These are phyloP conservation scores for Endocarpon pusillum DNA, from an alignment of 495 filamentous ascomycete species.

Conservation along the genomic window DNA sequence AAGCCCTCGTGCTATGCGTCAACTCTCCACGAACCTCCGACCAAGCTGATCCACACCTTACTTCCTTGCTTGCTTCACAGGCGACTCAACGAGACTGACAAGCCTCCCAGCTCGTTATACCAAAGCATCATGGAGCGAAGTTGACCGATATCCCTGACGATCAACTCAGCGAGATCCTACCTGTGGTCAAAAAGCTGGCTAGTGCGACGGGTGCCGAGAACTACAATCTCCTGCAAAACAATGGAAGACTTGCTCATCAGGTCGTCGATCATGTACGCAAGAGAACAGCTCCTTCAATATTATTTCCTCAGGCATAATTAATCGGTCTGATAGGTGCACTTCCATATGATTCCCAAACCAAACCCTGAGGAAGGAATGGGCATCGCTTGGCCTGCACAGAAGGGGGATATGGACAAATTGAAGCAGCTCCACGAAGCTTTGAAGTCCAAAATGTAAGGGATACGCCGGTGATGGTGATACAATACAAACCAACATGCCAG, in stretches of 20 bases:
- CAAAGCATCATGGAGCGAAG: conserved; percentile 87
- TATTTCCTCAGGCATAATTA: neutral
- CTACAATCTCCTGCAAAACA: conserved; percentile 96
- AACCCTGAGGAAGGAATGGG: conserved; percentile 65
- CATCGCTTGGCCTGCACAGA: conserved; percentile 63
- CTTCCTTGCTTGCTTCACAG: neutral
- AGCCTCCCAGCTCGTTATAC: conserved; percentile 66
- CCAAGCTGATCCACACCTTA: neutral
- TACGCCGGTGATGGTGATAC: too few species aligned
- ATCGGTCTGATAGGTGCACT: conserved; percentile 50
- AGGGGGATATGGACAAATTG: conserved; percentile 64
- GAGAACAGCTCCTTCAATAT: neutral
- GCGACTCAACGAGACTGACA: neutral
- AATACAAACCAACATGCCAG: too few species aligned
- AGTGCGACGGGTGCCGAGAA: conserved; percentile 55
- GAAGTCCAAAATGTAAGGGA: conserved; percentile 75
- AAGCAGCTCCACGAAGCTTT: conserved; percentile 67
- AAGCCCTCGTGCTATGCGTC: conserved; percentile 12
- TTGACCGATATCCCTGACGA: conserved; percentile 90
- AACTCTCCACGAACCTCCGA: too few species aligned
- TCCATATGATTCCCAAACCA: conserved; percentile 97
- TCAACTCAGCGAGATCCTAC: conserved; percentile 64
- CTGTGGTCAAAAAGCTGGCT: conserved; percentile 76
- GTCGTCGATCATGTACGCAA: conserved; percentile 70
- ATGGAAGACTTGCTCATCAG: conserved; percentile 86